These are phyloP conservation scores for Coniosporium tulheliwenetii DNA, from an alignment of 2,329 filamentous ascomycete species.

Conservation along the genomic window DNA sequence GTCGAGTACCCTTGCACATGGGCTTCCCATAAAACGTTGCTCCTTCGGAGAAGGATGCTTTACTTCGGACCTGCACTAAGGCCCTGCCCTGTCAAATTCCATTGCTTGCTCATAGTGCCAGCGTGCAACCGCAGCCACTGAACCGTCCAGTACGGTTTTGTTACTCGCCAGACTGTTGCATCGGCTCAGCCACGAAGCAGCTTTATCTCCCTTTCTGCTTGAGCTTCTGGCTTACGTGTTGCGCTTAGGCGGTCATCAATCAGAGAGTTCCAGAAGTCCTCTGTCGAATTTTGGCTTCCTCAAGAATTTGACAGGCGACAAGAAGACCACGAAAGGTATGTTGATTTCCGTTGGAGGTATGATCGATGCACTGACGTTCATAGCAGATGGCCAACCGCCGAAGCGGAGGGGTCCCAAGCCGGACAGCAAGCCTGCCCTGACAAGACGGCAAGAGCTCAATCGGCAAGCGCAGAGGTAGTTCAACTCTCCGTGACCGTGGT, in stretches of 20 bases:
- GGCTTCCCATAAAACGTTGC: no score
- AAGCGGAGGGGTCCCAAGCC: constrained; percentile 92
- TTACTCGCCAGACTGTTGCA: no score
- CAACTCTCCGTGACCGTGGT: constrained; percentile 5
- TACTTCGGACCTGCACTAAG: no score
- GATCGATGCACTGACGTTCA: background rate
- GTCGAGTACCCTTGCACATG: no score
- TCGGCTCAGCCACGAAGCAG: no score
- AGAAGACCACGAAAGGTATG: constrained; percentile 62
- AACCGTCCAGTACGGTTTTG: no score
- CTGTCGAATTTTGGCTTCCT: constrained; percentile 29
- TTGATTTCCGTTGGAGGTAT: background rate
- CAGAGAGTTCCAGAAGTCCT: constrained; percentile 7
- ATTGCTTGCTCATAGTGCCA: no score
- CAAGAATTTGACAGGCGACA: constrained; percentile 49
- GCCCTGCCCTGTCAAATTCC: no score
- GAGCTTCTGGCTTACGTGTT: no score
- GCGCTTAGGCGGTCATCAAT: constrained; percentile 1
- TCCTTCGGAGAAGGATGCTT: no score
- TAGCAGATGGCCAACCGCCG: constrained; percentile 61
- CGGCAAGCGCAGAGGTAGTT: constrained; percentile 81
- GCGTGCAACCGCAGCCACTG: no score
- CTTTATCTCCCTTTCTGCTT: no score
- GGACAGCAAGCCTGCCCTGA: constrained; percentile 87
- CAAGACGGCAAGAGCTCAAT: constrained; percentile 83